A percentile compares a stretch with the other conserved stretches of the same genome.
Evolutionary conservation across 345 rosid species (phyloP).

Genomic region (Melaleuca quinquenervia): DNA sequence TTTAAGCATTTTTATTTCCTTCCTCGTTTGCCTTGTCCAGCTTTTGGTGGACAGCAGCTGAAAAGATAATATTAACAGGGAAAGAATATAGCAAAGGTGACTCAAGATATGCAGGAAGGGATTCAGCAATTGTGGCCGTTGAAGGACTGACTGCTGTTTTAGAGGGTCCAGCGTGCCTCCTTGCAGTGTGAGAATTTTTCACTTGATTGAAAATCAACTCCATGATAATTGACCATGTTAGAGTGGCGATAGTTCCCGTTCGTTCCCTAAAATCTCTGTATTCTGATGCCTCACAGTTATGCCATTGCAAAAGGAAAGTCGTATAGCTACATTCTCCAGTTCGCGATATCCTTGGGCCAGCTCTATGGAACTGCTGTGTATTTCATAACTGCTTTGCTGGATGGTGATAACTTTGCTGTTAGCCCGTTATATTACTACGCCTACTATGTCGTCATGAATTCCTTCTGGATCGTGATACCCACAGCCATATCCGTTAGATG

Average conservation of each 20-base stretch:
- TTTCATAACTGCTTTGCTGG: conserved; percentile 66
- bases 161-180: conserved; percentile 74
- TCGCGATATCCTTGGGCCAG: conserved; percentile 76
- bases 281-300: conserved; percentile 28
- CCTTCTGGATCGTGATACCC: conserved; percentile 72
- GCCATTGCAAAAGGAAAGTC: conserved; percentile 74
- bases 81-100: conserved; percentile 98
- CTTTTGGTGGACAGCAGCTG: not conserved
- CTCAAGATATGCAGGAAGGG: conserved; percentile 81
- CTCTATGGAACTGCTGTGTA: conserved; percentile 82
- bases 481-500: conserved; percentile 47
- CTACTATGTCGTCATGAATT: conserved; percentile 59
- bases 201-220: not conserved
- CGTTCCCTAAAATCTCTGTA: not conserved
- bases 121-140: conserved; percentile 54
- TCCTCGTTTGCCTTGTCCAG: not conserved
- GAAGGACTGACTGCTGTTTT: conserved; percentile 86
- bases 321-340: conserved; percentile 77
- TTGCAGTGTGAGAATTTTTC: conserved; percentile 55
- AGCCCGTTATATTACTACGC: conserved; percentile 50
- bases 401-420: conserved; percentile 74
- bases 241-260: not conserved
- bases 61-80: conserved; percentile 34
- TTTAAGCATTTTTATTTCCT: not conserved
- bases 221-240: not conserved